Base-by-base conservation (phyloP, 169 alveolate species). In the Cryptosporidium viatorum region DNA sequence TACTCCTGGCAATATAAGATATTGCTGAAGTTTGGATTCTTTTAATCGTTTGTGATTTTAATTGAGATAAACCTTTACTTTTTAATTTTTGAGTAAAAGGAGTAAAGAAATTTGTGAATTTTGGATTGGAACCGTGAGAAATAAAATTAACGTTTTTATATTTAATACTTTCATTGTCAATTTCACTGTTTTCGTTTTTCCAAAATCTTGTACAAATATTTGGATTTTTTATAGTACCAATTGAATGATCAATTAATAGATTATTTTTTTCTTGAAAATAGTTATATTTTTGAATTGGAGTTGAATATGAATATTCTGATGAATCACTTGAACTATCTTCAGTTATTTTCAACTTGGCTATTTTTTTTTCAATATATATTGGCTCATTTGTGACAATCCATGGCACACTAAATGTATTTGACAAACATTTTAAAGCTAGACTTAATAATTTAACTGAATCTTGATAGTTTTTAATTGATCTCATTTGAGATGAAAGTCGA, bases 1-100 rank as follows among this genome's bases (percentile, higher is more conserved):
- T 74, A 18, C 50, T 62, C 67, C 29, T 65, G 14, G 14, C 23
- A 65, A 65, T 65, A 37, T 35, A 65, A n/a, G 43, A 16, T 35
- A 65, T 60, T 60, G 89, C 48, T 29, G 73, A 80, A 5, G 48
- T 65, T 62, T 80, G 89, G 12, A 80, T 80, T 65, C 68, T 80
- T 62, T 80, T 80, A 21, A 80, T 80, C 26, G 89, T 80, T 41
- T 80, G 89, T 59, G 89, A 80, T 48, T 48, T 14, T 16, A 80
- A 4, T 31, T 59, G 73, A 16, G 75, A 80, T 39, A 80, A 26
- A 23, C 75, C 67, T 43, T 62, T 41, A 21, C 41, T 62, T 29
- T 39, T 62, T 65, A 80, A 41, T 41, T 62, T 80, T n/a, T 21
- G 23, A 4, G 75, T 65, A 41, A 80, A 80, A 23, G 89, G 89